phyloP scores from a whole-genome alignment of 2,329 filamentous ascomycete genomes.

The Pseudopithomyces maydicus region DNA sequence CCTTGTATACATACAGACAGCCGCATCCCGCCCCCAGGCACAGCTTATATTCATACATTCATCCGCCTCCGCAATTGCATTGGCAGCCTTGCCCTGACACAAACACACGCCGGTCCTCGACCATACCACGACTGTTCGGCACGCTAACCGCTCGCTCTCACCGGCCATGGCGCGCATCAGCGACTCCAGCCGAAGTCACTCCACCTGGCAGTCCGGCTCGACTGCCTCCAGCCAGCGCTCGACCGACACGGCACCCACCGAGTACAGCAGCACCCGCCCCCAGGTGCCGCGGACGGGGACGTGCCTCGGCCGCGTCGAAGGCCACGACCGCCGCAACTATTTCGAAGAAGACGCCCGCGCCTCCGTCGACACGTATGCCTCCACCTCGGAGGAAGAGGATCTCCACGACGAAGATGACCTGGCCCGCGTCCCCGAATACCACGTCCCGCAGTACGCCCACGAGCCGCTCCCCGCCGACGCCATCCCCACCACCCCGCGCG shows the following conservation, averaged over 20 bases:
- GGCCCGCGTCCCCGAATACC: slow-evolving; percentile 55
- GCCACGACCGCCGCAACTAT: slow-evolving; percentile 30
- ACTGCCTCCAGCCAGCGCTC: slow-evolving; percentile 33
- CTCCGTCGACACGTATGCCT: slow-evolving; percentile 81
- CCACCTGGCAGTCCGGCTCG: background rate
- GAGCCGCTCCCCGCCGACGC: slow-evolving; percentile 69
- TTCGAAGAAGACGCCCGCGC: slow-evolving; percentile 46
- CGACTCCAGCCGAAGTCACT: slow-evolving; percentile 41
- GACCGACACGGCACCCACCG: slow-evolving; percentile 40
- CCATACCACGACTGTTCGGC: slow-evolving; percentile 13
- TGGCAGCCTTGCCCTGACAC: no score
- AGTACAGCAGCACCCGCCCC: slow-evolving; percentile 38
- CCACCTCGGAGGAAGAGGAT: slow-evolving; percentile 66
- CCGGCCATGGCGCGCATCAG: slow-evolving; percentile 37
- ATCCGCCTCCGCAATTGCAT: no score
- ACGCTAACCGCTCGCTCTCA: slow-evolving; percentile 1
- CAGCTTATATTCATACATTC: no score
- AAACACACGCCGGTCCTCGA: no score
- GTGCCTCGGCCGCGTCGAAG: slow-evolving; percentile 36
- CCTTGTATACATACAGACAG: slow-evolving; percentile 15
- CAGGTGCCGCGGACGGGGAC: slow-evolving; percentile 37
- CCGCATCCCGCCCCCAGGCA: slow-evolving; percentile 13
- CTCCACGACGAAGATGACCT: slow-evolving; percentile 46
- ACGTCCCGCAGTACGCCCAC: slow-evolving; percentile 65
- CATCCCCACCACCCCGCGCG: slow-evolving; percentile 76